Percentiles rank a stretch among this genome's conserved stretches.
phyloP scores from a whole-genome alignment of 495 filamentous ascomycete genomes.

The Schizothecium vesticola region DNA sequence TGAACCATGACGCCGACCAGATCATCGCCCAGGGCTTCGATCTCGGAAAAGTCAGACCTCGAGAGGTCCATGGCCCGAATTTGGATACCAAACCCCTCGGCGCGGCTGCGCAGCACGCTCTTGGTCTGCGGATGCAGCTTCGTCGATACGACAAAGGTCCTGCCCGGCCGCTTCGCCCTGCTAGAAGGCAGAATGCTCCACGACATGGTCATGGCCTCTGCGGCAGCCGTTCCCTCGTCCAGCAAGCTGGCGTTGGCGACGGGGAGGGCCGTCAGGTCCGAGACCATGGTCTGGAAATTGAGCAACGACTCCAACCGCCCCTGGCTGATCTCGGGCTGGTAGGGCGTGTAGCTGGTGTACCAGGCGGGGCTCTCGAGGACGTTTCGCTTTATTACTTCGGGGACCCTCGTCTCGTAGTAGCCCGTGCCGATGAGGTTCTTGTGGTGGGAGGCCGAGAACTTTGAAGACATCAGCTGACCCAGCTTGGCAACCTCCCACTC shows the following conservation, averaged over 20 bases:
- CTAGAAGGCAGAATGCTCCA: slow-evolving; percentile 66
- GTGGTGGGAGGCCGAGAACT: no score
- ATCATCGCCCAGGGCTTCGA: slow-evolving; percentile 74
- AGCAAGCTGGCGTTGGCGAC: slow-evolving; percentile 93
- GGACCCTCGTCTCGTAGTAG: slow-evolving; percentile 80
- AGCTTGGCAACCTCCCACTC: slow-evolving; percentile 37
- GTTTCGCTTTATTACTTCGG: slow-evolving; percentile 92
- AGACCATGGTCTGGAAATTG: slow-evolving; percentile 94
- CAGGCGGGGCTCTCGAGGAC: slow-evolving; percentile 90
- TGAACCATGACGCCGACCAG: slow-evolving; percentile 89
- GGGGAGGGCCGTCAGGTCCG: slow-evolving; percentile 81
- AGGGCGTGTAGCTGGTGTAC: slow-evolving; percentile 99
- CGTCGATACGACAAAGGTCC: slow-evolving; percentile 78
- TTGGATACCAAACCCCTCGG: slow-evolving; percentile 89
- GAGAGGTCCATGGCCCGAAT: slow-evolving; percentile 69
- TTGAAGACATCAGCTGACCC: no score
- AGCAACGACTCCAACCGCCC: slow-evolving; percentile 87
- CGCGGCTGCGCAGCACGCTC: slow-evolving; percentile 77
- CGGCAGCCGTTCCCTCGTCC: slow-evolving; percentile 90
- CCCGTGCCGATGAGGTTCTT: slow-evolving; percentile 79
- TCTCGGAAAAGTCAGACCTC: slow-evolving; percentile 51
- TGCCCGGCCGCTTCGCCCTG: slow-evolving; percentile 68
- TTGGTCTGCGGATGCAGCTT: slow-evolving; percentile 86
- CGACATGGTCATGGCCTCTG: slow-evolving; percentile 96
- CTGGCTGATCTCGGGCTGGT: slow-evolving; percentile 98